Conservation (phyloP, 106 monocot genomes). For the Phalaenopsis aphrodite region DNA sequence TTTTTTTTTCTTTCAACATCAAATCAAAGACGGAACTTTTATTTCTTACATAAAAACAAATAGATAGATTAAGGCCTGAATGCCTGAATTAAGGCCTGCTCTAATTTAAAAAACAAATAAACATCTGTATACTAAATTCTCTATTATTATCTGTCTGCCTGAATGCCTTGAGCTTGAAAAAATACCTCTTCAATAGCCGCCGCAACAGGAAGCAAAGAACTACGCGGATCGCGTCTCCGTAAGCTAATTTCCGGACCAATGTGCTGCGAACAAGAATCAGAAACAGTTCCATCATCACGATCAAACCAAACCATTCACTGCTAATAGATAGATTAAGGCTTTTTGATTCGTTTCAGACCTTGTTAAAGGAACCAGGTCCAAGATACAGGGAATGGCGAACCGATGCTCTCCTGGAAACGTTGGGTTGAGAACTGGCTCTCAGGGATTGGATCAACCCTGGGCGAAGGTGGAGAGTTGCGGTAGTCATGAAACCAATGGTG, state of each 20-base stretch:
- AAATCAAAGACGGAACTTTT: neutral
- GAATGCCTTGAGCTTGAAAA: neutral
- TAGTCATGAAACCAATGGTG: neutral
- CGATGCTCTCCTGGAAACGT: neutral
- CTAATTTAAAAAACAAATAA: neutral
- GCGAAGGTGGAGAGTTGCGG: neutral
- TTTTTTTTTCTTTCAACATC: neutral
- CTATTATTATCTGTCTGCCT: neutral
- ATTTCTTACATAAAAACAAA: neutral
- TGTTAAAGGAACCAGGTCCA: neutral
- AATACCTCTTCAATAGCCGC: constrained; percentile 6
- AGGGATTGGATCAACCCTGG: neutral
- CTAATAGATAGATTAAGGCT: neutral
- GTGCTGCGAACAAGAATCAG: neutral
- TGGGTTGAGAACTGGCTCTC: neutral
- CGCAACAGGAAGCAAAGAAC: neutral
- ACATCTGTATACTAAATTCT: neutral
- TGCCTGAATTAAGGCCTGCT: no score
- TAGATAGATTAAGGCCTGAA: no score
- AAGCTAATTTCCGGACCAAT: neutral
- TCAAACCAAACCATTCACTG: neutral
- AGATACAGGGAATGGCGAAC: neutral
- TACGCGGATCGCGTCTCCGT: neutral
- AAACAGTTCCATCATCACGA: neutral
- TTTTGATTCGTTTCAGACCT: neutral